Evolutionary conservation across 352 stramenopile genomes (phyloP).

Genomic region (Pythium utonaiense): DNA sequence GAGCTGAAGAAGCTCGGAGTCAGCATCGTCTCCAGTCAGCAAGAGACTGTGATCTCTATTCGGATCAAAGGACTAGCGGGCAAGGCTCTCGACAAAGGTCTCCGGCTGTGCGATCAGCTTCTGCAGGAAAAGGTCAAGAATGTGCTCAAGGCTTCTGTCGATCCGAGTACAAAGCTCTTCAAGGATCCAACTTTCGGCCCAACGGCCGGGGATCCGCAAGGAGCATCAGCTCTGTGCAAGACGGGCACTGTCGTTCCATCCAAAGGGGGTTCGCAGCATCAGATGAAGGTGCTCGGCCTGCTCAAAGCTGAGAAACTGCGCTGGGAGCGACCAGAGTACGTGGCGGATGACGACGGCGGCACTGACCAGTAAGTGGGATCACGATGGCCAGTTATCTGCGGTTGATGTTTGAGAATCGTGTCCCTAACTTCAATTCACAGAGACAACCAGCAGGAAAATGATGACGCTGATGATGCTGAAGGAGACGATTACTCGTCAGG

Average conservation of each 20-base stretch:
- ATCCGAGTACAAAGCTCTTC: conserved; percentile 55
- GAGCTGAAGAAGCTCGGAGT: conserved; percentile 82
- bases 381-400: not conserved
- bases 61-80: conserved; percentile 71
- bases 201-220: conserved; percentile 41
- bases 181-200: conserved; percentile 83
- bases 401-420: too few species aligned
- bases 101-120: conserved; percentile 62
- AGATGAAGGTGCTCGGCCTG: conserved; percentile 65
- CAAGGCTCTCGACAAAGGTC: conserved; percentile 45
- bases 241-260: conserved; percentile 40
- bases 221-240: conserved; percentile 68
- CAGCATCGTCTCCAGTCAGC: conserved; percentile 60
- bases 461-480: conserved; percentile 32
- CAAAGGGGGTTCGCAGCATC: conserved; percentile 71
- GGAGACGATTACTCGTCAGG: conserved; percentile 21
- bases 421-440: too few species aligned
- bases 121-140: conserved; percentile 74
- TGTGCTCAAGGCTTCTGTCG: conserved; percentile 46
- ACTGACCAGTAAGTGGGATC: conserved; percentile 14
- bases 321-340: conserved; percentile 76
- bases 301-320: conserved; percentile 74
- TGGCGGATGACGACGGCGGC: conserved; percentile 26
- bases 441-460: conserved; percentile 29
- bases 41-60: conserved; percentile 75